These are phyloP conservation scores for Lomentospora prolificans DNA, from an alignment of 2,329 filamentous ascomycete species.

Conservation along the genomic window DNA sequence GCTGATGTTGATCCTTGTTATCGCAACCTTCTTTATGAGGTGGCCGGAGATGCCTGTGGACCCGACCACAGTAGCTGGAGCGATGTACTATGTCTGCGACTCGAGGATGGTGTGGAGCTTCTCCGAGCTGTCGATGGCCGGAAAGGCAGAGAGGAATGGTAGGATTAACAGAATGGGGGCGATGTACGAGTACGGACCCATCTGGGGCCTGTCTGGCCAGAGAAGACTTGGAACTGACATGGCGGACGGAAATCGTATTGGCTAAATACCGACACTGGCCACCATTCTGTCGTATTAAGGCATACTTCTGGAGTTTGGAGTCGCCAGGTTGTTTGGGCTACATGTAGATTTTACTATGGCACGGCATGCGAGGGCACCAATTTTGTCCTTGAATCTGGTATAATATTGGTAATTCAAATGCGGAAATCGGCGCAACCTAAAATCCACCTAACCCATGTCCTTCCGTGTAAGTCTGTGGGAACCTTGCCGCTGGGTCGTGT, in stretches of 20 bases:
- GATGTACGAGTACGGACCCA: background rate
- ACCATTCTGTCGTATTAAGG: no score
- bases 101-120: conserved; percentile 4
- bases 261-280: no score
- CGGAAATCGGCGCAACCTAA: background rate
- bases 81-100: conserved; percentile 29
- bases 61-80: conserved; percentile 34
- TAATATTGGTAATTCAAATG: background rate
- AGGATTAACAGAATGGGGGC: background rate
- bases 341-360: background rate
- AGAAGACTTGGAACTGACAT: conserved; percentile 3
- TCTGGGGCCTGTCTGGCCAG: background rate
- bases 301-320: background rate
- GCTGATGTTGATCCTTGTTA: conserved; percentile 31
- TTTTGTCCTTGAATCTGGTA: background rate
- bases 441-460: no score
- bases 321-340: background rate
- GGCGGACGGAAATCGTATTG: background rate
- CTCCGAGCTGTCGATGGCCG: background rate
- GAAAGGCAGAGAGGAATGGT: background rate
- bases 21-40: conserved; percentile 28
- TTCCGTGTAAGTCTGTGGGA: no score
- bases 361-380: background rate
- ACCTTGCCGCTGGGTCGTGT: no score
- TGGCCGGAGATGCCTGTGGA: conserved; percentile 37